Conservation (phyloP, 805 yeast species). For the Starmera caribaea region DNA sequence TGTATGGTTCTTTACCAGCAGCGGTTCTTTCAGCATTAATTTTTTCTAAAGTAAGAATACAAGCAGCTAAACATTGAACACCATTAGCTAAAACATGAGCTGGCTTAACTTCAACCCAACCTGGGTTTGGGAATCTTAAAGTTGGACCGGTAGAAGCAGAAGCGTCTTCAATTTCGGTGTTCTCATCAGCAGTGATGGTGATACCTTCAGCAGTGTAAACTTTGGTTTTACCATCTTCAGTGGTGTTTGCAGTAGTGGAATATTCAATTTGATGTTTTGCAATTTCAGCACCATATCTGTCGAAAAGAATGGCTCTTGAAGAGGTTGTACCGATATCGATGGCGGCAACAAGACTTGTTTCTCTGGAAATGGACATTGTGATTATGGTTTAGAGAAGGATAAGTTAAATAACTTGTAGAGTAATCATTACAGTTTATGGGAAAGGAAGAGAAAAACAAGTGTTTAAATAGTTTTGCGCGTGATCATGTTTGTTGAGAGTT, state of each 20-base stretch:
- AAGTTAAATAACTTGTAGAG: no score
- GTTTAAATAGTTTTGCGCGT: no score
- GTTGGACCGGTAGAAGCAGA: slow-evolving; percentile 46
- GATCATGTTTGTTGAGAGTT: no score
- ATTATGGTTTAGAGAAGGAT: not conserved
- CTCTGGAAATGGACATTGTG: slow-evolving; percentile 17
- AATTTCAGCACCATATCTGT: slow-evolving; percentile 62
- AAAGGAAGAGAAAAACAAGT: no score
- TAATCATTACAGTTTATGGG: no score
- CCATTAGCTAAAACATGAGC: slow-evolving; percentile 73
- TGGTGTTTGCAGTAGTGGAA: slow-evolving; percentile 52
- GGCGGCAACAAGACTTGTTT: slow-evolving; percentile 39
- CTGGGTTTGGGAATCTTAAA: slow-evolving; percentile 68
- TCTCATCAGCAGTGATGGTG: slow-evolving; percentile 45
- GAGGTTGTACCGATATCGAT: slow-evolving; percentile 91
- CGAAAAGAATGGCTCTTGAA: slow-evolving; percentile 77
- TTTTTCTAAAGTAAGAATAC: slow-evolving; percentile 45
- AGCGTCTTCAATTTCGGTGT: slow-evolving; percentile 53
- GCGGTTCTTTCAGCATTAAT: slow-evolving; percentile 39
- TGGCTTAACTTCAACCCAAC: slow-evolving; percentile 95
- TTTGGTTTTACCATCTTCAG: slow-evolving; percentile 39
- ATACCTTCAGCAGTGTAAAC: slow-evolving; percentile 70
- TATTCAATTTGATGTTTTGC: slow-evolving; percentile 89
- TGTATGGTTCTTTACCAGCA: slow-evolving; percentile 41
- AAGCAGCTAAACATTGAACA: slow-evolving; percentile 65